These are phyloP conservation scores for Umbelopsis sp. DNA, from an alignment of 371 early-diverging fungal genomes.

Conservation along the genomic window DNA sequence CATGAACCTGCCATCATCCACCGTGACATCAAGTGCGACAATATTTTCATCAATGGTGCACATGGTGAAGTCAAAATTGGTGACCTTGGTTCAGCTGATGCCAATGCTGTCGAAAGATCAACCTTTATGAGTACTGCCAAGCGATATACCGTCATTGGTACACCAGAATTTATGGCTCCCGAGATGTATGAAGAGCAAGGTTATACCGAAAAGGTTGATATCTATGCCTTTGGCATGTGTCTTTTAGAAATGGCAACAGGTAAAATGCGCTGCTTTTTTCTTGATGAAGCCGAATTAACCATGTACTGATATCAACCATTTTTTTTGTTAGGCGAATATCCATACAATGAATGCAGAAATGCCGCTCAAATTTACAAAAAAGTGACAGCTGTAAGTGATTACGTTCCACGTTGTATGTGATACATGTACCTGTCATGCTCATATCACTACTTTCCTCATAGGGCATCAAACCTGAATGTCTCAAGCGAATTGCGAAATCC, in stretches of 20 bases:
- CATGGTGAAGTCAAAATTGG: slow-evolving; percentile 92
- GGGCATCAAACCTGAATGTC: slow-evolving; percentile 80
- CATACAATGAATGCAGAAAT: slow-evolving; percentile 87
- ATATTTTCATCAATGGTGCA: slow-evolving; percentile 90
- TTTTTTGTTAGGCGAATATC: slow-evolving; percentile 67
- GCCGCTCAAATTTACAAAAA: slow-evolving; percentile 87
- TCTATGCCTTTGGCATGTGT: slow-evolving; percentile 95
- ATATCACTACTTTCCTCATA: slow-evolving; percentile 1
- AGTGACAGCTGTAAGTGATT: slow-evolving; percentile 66
- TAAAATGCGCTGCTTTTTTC: background rate
- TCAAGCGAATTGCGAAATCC: slow-evolving; percentile 68
- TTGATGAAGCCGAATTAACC: no score
- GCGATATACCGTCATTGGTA: slow-evolving; percentile 71
- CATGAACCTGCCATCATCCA: slow-evolving; percentile 88
- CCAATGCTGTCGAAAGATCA: slow-evolving; percentile 57
- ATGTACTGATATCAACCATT: no score
- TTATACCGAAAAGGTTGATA: slow-evolving; percentile 88
- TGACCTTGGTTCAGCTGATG: slow-evolving; percentile 76
- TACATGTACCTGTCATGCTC: background rate
- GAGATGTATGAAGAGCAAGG: slow-evolving; percentile 89
- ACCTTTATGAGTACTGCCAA: slow-evolving; percentile 54
- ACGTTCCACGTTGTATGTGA: slow-evolving; percentile 9
- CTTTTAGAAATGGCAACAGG: slow-evolving; percentile 85
- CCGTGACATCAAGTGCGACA: slow-evolving; percentile 83
- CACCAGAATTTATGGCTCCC: slow-evolving; percentile 93